phyloP scores from a whole-genome alignment of 2,329 filamentous ascomycete species.

The Colletotrichum truncatum region DNA sequence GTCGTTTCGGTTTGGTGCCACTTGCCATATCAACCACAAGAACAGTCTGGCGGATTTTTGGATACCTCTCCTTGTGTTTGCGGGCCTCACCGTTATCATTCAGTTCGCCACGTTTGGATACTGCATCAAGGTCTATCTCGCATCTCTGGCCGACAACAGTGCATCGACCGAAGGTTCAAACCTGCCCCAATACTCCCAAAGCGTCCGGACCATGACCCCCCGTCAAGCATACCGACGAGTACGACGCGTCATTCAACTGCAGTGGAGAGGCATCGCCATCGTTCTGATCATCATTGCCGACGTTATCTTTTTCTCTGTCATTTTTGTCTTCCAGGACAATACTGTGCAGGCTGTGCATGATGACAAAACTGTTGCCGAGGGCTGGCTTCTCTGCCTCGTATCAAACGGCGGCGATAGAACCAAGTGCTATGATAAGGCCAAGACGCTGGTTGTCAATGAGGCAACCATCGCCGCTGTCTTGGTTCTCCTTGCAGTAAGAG shows the following conservation, averaged over 20 bases:
- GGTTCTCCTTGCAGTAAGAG: constrained; percentile 79
- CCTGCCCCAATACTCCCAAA: constrained; percentile 79
- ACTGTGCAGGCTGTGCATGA: constrained; percentile 69
- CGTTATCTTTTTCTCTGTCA: constrained; percentile 91
- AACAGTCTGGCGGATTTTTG: constrained; percentile 87
- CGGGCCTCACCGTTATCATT: constrained; percentile 78
- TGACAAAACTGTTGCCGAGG: constrained; percentile 59
- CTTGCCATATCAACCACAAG: constrained; percentile 93
- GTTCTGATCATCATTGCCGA: constrained; percentile 90
- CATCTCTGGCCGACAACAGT: constrained; percentile 79
- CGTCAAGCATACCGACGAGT: constrained; percentile 89
- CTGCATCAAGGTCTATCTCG: constrained; percentile 94
- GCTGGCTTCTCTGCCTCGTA: constrained; percentile 80
- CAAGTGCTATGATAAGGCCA: constrained; percentile 70
- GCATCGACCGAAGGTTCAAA: constrained; percentile 76
- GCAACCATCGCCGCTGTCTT: constrained; percentile 83
- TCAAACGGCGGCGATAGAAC: constrained; percentile 66
- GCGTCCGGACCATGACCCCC: constrained; percentile 80
- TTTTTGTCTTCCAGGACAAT: constrained; percentile 90
- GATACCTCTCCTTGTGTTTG: constrained; percentile 86
- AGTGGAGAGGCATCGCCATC: constrained; percentile 93
- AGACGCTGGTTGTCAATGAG: constrained; percentile 74
- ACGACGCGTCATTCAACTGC: constrained; percentile 84
- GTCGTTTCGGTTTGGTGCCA: constrained; percentile 90
- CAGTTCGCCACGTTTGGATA: constrained; percentile 90